A percentile compares a stretch with the other conserved stretches of the same genome.
Evolutionary conservation across 164 flowering plant species (phyloP).

Genomic region (Vitis amurensis): DNA sequence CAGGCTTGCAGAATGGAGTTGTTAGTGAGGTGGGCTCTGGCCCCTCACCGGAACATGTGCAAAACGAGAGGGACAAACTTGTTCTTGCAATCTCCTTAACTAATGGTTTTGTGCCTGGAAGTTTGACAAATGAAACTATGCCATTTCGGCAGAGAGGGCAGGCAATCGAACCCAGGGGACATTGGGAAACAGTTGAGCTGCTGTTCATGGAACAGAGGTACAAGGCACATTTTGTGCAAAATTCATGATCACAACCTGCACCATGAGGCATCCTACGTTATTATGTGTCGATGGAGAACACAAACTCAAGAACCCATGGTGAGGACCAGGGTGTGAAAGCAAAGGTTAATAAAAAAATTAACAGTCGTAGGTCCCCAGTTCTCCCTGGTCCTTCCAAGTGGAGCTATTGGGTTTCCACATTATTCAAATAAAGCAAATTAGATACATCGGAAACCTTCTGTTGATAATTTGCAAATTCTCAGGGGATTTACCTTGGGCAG

Average conservation of each 20-base stretch:
- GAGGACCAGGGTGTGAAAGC: too few relatives aligned
- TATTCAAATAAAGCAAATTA: too few relatives aligned
- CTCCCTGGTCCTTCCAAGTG: too few relatives aligned
- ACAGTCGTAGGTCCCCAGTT: too few relatives aligned
- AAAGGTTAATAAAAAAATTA: too few relatives aligned
- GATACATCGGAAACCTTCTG: neutral
- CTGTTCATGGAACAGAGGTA: constrained; percentile 75
- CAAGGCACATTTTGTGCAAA: constrained; percentile 84
- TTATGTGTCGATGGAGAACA: too few relatives aligned
- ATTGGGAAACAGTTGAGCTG: constrained; percentile 37
- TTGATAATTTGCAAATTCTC: neutral
- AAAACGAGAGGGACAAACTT: constrained; percentile 65
- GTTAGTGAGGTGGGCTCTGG: constrained; percentile 41
- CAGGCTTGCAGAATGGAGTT: constrained; percentile 65
- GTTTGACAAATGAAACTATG: constrained; percentile 72
- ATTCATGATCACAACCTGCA: constrained; percentile 90
- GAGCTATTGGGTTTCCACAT: too few relatives aligned
- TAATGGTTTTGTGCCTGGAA: constrained; percentile 47
- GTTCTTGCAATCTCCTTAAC: constrained; percentile 54
- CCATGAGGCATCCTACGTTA: neutral
- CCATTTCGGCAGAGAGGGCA: constrained; percentile 95
- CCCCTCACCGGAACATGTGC: constrained; percentile 59
- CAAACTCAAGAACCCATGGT: too few relatives aligned
- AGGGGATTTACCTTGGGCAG: constrained; percentile 70
- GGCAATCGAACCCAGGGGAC: constrained; percentile 81